Conservation (phyloP, 208 protist genomes). For the Acanthamoeba lugdunensis region DNA sequence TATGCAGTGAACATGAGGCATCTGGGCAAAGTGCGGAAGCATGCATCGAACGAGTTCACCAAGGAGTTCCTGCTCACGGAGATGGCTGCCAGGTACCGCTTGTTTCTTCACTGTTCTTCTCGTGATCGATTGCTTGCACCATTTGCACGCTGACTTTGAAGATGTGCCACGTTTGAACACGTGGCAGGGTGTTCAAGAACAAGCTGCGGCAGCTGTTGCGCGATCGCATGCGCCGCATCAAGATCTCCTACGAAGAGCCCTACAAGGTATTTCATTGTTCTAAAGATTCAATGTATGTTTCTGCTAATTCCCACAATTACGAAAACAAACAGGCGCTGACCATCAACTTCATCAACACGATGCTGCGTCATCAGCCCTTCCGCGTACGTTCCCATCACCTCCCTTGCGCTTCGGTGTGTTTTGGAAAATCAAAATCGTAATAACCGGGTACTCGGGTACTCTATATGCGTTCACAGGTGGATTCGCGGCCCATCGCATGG, state of each 20-base stretch:
- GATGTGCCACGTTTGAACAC: neutral
- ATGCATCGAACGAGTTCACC: neutral
- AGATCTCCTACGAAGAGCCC: slow-evolving; percentile 69
- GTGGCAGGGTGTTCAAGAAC: slow-evolving; percentile 70
- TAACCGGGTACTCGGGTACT: neutral
- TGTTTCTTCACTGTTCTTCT: neutral
- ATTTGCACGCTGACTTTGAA: too few species aligned
- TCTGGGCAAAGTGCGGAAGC: neutral
- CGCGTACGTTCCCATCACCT: neutral
- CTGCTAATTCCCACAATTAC: too few species aligned
- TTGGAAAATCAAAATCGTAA: too few species aligned
- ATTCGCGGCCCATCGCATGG: slow-evolving; percentile 58
- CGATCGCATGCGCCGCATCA: slow-evolving; percentile 57
- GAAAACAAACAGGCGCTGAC: slow-evolving; percentile 10
- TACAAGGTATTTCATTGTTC: slow-evolving; percentile 2
- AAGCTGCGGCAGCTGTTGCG: slow-evolving; percentile 55
- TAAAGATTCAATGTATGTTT: too few species aligned
- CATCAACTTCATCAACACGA: slow-evolving; percentile 75
- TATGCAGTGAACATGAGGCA: slow-evolving; percentile 53
- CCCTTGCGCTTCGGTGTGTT: neutral
- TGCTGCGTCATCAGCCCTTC: slow-evolving; percentile 59
- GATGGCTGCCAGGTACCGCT: slow-evolving; percentile 26
- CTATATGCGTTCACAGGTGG: neutral
- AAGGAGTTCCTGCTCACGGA: neutral
- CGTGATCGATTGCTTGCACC: too few species aligned